These are phyloP conservation scores for Scutellaria baicalensis DNA, from an alignment of 257 asterid species.

Conservation along the genomic window DNA sequence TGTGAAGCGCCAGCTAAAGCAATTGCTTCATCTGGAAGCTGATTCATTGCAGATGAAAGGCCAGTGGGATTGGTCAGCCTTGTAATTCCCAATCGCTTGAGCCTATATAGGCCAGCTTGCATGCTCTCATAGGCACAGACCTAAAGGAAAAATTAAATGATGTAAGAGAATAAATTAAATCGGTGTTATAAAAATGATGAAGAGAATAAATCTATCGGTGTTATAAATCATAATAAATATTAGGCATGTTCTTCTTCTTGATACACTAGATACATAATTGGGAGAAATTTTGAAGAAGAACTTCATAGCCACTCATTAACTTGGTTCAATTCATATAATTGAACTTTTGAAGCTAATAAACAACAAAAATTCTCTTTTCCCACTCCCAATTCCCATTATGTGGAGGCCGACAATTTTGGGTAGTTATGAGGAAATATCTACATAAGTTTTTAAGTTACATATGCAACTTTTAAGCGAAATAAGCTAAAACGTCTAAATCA, in stretches of 20 bases:
- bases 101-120: conserved; percentile 95
- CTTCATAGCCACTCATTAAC: not conserved
- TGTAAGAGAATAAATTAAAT: not conserved
- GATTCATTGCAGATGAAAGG: conserved; percentile 95
- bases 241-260: not conserved
- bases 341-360: not conserved
- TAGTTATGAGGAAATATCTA: not conserved
- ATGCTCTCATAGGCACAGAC: conserved; percentile 98
- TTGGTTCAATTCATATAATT: not conserved
- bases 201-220: too few species aligned
- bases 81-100: conserved; percentile 84
- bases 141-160: conserved; percentile 27
- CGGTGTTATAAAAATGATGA: not conserved
- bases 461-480: not conserved
- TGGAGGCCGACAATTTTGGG: not conserved
- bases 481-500: not conserved
- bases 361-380: not conserved
- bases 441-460: not conserved
- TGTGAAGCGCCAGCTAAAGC: conserved; percentile 99
- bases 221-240: too few species aligned
- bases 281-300: not conserved
- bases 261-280: not conserved
- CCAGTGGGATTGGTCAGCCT: conserved; percentile 74
- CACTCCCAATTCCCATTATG: not conserved
- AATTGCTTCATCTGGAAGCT: conserved; percentile 99